Evolutionary conservation across 139 green algal genomes (phyloP).

Genomic region (Parachlorella kessleri): DNA sequence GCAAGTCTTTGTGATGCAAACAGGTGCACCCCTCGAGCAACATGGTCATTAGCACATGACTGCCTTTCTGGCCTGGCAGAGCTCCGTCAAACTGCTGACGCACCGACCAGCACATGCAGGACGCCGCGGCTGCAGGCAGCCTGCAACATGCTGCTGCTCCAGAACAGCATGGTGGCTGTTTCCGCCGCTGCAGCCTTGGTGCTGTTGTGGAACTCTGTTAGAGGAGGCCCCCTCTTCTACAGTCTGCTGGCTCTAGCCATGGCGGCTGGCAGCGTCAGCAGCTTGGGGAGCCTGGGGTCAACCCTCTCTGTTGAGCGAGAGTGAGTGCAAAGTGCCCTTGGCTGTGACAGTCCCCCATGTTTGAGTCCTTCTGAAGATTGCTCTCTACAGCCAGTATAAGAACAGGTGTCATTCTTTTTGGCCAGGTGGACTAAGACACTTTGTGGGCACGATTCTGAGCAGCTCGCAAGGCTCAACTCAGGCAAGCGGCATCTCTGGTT

Average conservation of each 20-base stretch:
- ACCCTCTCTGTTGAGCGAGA: slow-evolving; percentile 70
- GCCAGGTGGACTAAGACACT: slow-evolving; percentile 55
- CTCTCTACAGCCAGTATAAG: too few relatives aligned
- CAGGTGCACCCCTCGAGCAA: too few relatives aligned
- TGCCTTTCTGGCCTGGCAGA: too few relatives aligned
- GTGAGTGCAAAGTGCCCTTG: too few relatives aligned
- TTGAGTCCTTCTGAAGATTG: too few relatives aligned
- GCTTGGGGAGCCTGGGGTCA: slow-evolving; percentile 58
- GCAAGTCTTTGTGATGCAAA: too few relatives aligned
- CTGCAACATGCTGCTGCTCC: slow-evolving; percentile 51
- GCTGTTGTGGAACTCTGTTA: slow-evolving; percentile 32
- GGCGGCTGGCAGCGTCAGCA: slow-evolving; percentile 47
- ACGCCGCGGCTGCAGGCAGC: slow-evolving; percentile 38
- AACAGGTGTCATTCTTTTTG: too few relatives aligned
- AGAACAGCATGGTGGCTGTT: slow-evolving; percentile 59
- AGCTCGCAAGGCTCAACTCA: slow-evolving; percentile 58
- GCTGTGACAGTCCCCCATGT: too few relatives aligned
- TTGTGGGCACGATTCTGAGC: slow-evolving; percentile 33
- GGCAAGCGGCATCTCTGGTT: too few relatives aligned
- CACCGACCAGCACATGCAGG: too few relatives aligned
- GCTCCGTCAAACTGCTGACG: too few relatives aligned
- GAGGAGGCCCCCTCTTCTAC: slow-evolving; percentile 44
- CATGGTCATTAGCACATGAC: too few relatives aligned
- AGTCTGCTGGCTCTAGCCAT: slow-evolving; percentile 35
- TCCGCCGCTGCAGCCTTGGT: slow-evolving; percentile 45